phyloP scores from a whole-genome alignment of 345 rosid species.

The Syzygium grande region DNA sequence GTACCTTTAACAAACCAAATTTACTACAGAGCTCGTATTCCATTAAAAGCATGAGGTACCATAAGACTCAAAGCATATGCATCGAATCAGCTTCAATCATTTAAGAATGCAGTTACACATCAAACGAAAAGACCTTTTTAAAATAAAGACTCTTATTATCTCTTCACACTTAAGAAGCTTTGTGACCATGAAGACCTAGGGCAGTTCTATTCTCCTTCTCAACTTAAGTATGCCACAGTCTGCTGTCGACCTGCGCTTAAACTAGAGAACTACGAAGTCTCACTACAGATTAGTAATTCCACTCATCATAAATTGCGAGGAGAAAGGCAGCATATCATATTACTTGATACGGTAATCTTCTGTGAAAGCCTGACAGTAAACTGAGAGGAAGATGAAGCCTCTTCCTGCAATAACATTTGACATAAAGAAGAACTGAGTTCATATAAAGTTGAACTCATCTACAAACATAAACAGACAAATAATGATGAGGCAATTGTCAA shows the following conservation, averaged over 20 bases:
- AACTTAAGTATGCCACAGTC: background rate
- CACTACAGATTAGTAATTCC: background rate
- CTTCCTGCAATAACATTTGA: slow-evolving; percentile 39
- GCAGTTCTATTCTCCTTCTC: background rate
- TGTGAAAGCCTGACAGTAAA: slow-evolving; percentile 71
- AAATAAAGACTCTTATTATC: background rate
- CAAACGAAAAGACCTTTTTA: background rate
- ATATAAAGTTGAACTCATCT: background rate
- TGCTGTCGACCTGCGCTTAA: background rate
- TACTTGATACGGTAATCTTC: slow-evolving; percentile 42
- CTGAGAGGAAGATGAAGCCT: slow-evolving; percentile 40
- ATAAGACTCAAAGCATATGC: background rate
- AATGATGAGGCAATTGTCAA: background rate
- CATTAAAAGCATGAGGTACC: background rate
- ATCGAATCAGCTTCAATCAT: background rate
- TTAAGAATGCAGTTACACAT: background rate
- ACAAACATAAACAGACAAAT: background rate
- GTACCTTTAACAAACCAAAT: background rate
- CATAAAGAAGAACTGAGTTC: background rate
- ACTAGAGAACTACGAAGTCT: background rate
- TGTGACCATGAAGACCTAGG: background rate
- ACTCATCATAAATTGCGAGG: background rate
- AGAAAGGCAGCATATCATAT: slow-evolving; percentile 46
- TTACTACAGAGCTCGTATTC: background rate
- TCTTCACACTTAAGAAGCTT: background rate